phyloP scores from a whole-genome alignment of 164 flowering plant genomes.

The Cinnamomum chago region DNA sequence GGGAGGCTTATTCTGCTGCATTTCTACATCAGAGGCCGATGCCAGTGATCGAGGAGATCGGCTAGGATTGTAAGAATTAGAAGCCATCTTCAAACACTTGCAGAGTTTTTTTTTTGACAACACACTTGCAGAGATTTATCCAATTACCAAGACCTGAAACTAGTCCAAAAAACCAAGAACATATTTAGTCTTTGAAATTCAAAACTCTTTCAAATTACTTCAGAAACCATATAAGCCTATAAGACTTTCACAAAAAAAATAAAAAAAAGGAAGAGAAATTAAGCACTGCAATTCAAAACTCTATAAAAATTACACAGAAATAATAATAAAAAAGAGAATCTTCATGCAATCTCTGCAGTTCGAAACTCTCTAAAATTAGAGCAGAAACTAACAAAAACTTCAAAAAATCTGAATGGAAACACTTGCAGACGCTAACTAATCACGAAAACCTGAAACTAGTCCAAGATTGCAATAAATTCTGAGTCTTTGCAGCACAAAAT shows the following conservation, averaged over 20 bases:
- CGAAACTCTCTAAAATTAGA: background rate
- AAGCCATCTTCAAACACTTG: conserved; percentile 29
- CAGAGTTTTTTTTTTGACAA: background rate
- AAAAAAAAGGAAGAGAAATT: background rate
- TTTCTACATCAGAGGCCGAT: conserved; percentile 32
- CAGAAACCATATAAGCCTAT: background rate
- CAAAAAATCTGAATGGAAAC: background rate
- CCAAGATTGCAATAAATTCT: too few species aligned
- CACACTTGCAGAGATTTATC: background rate
- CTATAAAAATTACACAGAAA: background rate
- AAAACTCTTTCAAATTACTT: too few species aligned
- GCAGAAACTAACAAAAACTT: background rate
- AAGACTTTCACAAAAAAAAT: background rate
- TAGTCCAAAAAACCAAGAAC: too few species aligned
- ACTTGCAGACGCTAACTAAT: too few species aligned
- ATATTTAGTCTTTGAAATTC: too few species aligned
- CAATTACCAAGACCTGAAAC: conserved; percentile 1
- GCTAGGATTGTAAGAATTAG: conserved; percentile 36
- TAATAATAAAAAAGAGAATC: too few species aligned
- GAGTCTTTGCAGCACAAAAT: too few species aligned
- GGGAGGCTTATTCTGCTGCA: conserved; percentile 15
- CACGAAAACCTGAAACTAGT: too few species aligned
- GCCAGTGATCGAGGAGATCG: conserved; percentile 31
- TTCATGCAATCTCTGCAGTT: background rate
- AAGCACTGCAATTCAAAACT: background rate